Percentiles rank a stretch among this genome's conserved stretches.
Evolutionary conservation across 805 yeast species (phyloP).

Genomic region (Candida peoriensis): DNA sequence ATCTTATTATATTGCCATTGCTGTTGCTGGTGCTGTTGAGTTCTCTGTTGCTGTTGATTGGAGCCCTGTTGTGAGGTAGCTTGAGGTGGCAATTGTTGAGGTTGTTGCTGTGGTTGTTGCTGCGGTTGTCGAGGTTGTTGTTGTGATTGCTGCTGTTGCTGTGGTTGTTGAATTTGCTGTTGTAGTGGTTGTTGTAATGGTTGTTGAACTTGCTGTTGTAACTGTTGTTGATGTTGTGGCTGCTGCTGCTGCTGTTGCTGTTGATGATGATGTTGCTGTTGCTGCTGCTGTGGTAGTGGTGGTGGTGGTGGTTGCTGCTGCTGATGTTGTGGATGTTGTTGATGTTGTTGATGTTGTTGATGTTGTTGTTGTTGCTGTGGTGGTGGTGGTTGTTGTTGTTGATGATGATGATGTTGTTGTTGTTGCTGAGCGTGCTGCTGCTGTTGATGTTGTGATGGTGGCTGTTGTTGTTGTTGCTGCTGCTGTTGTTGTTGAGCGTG

Average conservation of each 20-base stretch:
- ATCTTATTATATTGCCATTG: conserved; percentile 19
- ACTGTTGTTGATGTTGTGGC: not conserved
- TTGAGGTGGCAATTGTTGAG: not conserved
- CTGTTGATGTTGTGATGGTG: no score
- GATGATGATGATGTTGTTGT: conserved; percentile 7
- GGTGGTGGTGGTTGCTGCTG: conserved; percentile 3
- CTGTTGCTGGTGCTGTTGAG: conserved; percentile 8
- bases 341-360: conserved; percentile 9
- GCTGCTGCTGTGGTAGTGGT: no score
- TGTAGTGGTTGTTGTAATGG: no score
- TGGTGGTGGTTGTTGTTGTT: conserved; percentile 6
- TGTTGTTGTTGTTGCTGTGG: conserved; percentile 12
- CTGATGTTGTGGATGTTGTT: conserved; percentile 8
- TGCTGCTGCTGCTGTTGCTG: conserved; percentile 20
- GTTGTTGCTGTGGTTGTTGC: not conserved
- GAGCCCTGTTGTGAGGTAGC: no score
- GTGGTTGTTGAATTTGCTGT: no score
- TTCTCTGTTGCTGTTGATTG: conserved; percentile 1
- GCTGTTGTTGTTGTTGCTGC: conserved; percentile 1
- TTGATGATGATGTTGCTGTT: no score
- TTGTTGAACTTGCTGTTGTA: not conserved
- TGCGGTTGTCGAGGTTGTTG: conserved; percentile 4
- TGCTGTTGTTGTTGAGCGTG: conserved; percentile 3
- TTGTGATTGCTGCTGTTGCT: conserved; percentile 4
- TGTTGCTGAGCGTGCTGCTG: no score